Percentiles rank a stretch among this genome's conserved stretches.
phyloP scores from a whole-genome alignment of 2,329 filamentous ascomycete species.

The Colletotrichum sp. region DNA sequence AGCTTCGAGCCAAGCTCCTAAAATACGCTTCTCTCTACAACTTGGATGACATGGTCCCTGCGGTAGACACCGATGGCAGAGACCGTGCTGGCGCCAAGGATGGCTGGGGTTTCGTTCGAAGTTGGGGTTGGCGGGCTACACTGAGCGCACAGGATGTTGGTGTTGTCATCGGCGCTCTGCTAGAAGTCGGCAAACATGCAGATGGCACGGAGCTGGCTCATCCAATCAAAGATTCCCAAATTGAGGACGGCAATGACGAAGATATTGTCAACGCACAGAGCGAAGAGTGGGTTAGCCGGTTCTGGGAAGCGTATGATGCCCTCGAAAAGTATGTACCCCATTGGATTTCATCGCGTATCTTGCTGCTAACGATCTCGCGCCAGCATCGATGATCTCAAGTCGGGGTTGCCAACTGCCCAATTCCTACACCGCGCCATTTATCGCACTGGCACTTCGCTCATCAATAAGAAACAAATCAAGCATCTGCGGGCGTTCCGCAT shows the following conservation, averaged over 20 bases:
- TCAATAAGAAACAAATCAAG: conserved; percentile 93
- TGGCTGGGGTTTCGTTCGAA: conserved; percentile 95
- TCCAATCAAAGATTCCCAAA: conserved; percentile 33
- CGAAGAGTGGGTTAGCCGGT: conserved; percentile 70
- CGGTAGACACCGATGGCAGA: conserved; percentile 72
- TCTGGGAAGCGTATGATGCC: conserved; percentile 76
- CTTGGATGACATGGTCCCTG: conserved; percentile 89
- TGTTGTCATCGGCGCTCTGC: conserved; percentile 88
- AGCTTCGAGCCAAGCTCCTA: conserved; percentile 81
- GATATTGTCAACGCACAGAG: conserved; percentile 50
- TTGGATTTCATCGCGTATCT: conserved; percentile 47
- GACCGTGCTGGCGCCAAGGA: conserved; percentile 78
- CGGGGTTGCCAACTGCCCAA: conserved; percentile 82
- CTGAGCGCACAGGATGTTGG: conserved; percentile 92
- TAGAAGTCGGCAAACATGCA: conserved; percentile 80
- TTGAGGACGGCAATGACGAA: conserved; percentile 50
- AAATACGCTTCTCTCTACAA: conserved; percentile 95
- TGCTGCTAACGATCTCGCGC: conserved; percentile 40
- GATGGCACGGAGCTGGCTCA: conserved; percentile 35
- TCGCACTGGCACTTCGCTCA: conserved; percentile 86
- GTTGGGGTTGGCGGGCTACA: conserved; percentile 97
- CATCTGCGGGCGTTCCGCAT: conserved; percentile 93
- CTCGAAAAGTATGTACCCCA: conserved; percentile 65
- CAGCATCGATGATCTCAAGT: conserved; percentile 77
- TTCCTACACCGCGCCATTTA: conserved; percentile 92